These are phyloP conservation scores for Penicillium egyptiacum DNA, from an alignment of 495 filamentous ascomycete genomes.

Conservation along the genomic window DNA sequence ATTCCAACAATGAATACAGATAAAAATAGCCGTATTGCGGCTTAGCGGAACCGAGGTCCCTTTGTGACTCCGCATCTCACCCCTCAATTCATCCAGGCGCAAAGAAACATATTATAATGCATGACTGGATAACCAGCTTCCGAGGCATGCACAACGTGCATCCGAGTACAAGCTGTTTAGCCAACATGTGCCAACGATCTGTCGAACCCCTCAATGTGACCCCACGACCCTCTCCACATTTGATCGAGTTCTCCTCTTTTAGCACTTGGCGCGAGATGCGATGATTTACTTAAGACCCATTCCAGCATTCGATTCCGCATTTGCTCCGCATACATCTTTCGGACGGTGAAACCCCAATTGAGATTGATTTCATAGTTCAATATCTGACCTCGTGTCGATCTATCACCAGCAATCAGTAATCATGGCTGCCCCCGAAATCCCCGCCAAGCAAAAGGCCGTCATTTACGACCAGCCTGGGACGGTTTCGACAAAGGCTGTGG, in stretches of 20 bases:
- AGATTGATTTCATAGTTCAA: not conserved
- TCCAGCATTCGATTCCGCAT: not conserved
- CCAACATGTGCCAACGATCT: not conserved
- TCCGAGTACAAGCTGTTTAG: not conserved
- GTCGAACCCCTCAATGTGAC: not conserved
- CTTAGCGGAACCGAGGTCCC: not conserved
- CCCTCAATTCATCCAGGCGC: not conserved
- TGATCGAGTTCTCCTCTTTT: not conserved
- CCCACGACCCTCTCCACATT: not conserved
- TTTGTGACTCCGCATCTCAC: not conserved
- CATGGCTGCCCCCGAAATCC: slow-evolving; percentile 45
- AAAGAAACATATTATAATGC: not conserved
- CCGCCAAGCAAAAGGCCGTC: slow-evolving; percentile 64
- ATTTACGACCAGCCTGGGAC: slow-evolving; percentile 69
- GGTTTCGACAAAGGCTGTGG: slow-evolving; percentile 66
- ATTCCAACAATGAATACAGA: not conserved
- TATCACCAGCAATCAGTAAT: not conserved
- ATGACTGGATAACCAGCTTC: not conserved
- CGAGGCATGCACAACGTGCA: not conserved
- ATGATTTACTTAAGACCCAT: not conserved
- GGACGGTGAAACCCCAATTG: not conserved
- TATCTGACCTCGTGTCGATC: not conserved
- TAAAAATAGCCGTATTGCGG: not conserved
- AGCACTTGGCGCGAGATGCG: not conserved
- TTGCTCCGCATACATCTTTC: not conserved